Evolutionary conservation across 2,329 filamentous ascomycete species (phyloP).

Genomic region (Escovopsis sp.): DNA sequence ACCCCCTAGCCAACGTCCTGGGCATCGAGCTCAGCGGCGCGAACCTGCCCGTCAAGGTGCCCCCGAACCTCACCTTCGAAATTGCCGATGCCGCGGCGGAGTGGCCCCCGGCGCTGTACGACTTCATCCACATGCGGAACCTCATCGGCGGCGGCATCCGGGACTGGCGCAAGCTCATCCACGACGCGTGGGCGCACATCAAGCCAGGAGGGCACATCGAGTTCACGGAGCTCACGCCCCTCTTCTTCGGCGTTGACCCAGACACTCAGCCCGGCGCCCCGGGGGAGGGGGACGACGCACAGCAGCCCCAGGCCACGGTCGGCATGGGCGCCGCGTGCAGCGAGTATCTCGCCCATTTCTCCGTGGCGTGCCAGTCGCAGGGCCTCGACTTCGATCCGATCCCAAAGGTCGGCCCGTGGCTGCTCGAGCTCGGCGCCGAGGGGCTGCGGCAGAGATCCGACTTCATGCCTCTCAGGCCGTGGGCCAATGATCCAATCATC

Average conservation of each 20-base stretch:
- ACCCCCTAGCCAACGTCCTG: slow-evolving; percentile 24
- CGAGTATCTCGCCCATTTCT: slow-evolving; percentile 20
- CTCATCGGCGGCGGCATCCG: slow-evolving; percentile 30
- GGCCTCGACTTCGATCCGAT: slow-evolving; percentile 27
- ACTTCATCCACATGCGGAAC: slow-evolving; percentile 30
- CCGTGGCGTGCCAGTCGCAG: slow-evolving; percentile 12
- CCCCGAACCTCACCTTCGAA: slow-evolving; percentile 44
- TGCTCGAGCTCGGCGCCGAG: slow-evolving; percentile 25
- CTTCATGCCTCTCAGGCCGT: slow-evolving; percentile 25
- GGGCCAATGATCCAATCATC: slow-evolving; percentile 25
- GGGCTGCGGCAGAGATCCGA: slow-evolving; percentile 24
- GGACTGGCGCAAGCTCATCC: slow-evolving; percentile 23
- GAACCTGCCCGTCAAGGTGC: slow-evolving; percentile 29
- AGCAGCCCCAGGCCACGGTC: slow-evolving; percentile 1
- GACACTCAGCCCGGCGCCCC: slow-evolving; percentile 7
- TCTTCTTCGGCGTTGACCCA: slow-evolving; percentile 24
- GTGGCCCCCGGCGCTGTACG: slow-evolving; percentile 21
- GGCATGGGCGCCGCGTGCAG: slow-evolving; percentile 16
- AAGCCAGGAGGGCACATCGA: slow-evolving; percentile 30
- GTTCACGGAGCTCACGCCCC: slow-evolving; percentile 26
- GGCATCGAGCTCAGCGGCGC: slow-evolving; percentile 27
- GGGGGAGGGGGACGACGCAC: background rate
- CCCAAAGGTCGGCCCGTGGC: slow-evolving; percentile 18
- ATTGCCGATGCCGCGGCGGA: slow-evolving; percentile 41
- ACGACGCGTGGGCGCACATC: slow-evolving; percentile 23